Conservation (phyloP, 2,329 filamentous ascomycete species). For the Tolypocladium cylindrosporum region DNA sequence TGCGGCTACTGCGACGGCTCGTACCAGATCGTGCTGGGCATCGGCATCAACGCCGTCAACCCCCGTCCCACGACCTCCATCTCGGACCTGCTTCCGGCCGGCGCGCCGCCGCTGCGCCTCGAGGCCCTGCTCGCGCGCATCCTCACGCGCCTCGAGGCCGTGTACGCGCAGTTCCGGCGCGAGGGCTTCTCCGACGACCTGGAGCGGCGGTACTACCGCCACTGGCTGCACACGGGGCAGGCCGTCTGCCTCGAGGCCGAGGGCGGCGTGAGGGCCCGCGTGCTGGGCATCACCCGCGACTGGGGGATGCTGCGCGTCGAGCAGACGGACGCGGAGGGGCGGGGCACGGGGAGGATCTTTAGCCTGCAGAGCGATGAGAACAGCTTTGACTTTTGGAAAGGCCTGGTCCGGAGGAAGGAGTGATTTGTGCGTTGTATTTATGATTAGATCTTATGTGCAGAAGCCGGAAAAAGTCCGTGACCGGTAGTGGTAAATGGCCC, state of each 20-base stretch:
- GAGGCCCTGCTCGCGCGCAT: constrained; percentile 79
- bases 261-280: constrained; percentile 61
- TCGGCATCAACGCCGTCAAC: constrained; percentile 81
- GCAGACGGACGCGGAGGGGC: constrained; percentile 65
- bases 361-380: constrained; percentile 93
- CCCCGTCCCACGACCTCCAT: constrained; percentile 78
- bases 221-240: constrained; percentile 79
- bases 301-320: constrained; percentile 82
- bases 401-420: constrained; percentile 71
- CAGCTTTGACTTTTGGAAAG: constrained; percentile 95
- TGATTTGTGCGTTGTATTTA: constrained; percentile 18
- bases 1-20: constrained; percentile 66
- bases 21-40: constrained; percentile 79
- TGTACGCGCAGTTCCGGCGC: constrained; percentile 66
- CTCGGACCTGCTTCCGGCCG: constrained; percentile 54
- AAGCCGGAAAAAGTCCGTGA: background rate
- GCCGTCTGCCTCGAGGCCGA: constrained; percentile 68
- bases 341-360: constrained; percentile 67
- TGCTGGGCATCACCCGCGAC: constrained; percentile 83
- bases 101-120: constrained; percentile 48
- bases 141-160: constrained; percentile 63
- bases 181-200: constrained; percentile 66
- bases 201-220: constrained; percentile 65
- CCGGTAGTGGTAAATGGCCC: background rate
- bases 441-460: background rate